Evolutionary conservation across 176 grass and related monocot species (phyloP).

Genomic region (Puya raimondii): DNA sequence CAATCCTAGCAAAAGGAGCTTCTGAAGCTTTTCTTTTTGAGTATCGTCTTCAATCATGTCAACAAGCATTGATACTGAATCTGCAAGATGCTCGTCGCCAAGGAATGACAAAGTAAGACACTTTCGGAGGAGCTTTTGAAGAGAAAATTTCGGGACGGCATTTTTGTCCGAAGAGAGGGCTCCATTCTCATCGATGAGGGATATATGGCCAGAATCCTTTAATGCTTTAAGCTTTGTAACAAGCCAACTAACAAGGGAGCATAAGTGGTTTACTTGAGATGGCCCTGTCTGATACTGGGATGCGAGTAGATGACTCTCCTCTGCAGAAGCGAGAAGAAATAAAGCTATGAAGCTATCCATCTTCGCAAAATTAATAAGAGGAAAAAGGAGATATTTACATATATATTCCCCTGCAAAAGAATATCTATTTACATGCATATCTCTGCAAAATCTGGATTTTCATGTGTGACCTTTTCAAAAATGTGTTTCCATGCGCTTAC

Average conservation of each 20-base stretch:
- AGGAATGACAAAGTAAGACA: slow-evolving; percentile 37
- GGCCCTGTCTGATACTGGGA: slow-evolving; percentile 11
- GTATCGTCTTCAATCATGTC: slow-evolving; percentile 43
- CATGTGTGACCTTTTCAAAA: too few species aligned
- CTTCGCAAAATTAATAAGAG: not conserved
- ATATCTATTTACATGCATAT: slow-evolving; percentile 6
- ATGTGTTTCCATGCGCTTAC: too few species aligned
- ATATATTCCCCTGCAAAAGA: slow-evolving; percentile 1
- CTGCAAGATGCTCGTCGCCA: slow-evolving; percentile 43
- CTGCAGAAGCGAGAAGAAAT: slow-evolving; percentile 30
- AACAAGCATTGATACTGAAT: slow-evolving; percentile 46
- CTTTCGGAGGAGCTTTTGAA: slow-evolving; percentile 48
- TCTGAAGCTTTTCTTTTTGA: slow-evolving; percentile 54
- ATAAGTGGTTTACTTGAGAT: slow-evolving; percentile 33
- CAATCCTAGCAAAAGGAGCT: slow-evolving; percentile 35
- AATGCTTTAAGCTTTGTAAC: slow-evolving; percentile 52
- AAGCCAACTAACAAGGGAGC: slow-evolving; percentile 52
- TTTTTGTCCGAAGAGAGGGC: slow-evolving; percentile 45
- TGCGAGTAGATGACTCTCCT: slow-evolving; percentile 23
- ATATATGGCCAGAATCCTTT: slow-evolving; percentile 40
- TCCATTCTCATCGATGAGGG: slow-evolving; percentile 35
- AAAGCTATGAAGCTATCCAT: slow-evolving; percentile 1
- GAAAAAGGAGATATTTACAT: not conserved
- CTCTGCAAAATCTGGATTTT: slow-evolving; percentile 4
- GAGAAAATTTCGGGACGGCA: slow-evolving; percentile 43